Base-by-base conservation (phyloP, 192 early-diverging fungal species). In the Nowakowskiella sp. region DNA sequence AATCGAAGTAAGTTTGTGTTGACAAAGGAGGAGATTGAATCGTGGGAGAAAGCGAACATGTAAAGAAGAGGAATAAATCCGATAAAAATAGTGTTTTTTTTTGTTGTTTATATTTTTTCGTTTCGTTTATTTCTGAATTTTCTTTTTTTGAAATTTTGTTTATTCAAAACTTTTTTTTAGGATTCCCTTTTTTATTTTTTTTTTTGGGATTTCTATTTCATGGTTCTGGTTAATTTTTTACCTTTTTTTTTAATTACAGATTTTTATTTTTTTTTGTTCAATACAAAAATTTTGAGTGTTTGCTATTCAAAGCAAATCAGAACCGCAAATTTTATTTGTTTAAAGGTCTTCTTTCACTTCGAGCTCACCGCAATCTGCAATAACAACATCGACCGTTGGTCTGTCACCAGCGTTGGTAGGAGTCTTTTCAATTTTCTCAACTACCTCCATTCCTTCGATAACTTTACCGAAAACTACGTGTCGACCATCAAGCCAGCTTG, bases 401-500 rank as follows among this genome's bases (percentile, higher is more conserved):
- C 57, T 47, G 66, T 81, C 78, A 33, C 77, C 70, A 46, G 65
- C 65, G 49, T 33, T 52, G 26, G 71, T 74, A 10, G 72, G 63
- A 47, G 66, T 67, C 49, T 55, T 55, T 13, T 83, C 62, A 53
- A 82, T 39, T 7, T 31, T 53, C 24, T 63, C 44, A n/a, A 85
- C 56, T 2, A 77, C 69, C 19, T 80, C 67, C 59, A 79, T 28
- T 1, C 83, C 83, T 47, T 80, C 59, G 3, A 78, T 36, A 6
- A 82, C 74, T 19, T 70, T 61, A 21, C 83, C 84, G 70, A 86
- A 85, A 7, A 86, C 75, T 0, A 85, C 83, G 64, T 86, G 82
- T 48, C 73, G 66, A 1, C 75, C 75, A 53, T 19, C 60, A 13
- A 70, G 49, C 57, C 58, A 61, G n/a, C 10, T 6, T 1, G 70